These are phyloP conservation scores for Tuctoria greenei DNA, from an alignment of 176 grass and related monocot genomes.

Conservation along the genomic window DNA sequence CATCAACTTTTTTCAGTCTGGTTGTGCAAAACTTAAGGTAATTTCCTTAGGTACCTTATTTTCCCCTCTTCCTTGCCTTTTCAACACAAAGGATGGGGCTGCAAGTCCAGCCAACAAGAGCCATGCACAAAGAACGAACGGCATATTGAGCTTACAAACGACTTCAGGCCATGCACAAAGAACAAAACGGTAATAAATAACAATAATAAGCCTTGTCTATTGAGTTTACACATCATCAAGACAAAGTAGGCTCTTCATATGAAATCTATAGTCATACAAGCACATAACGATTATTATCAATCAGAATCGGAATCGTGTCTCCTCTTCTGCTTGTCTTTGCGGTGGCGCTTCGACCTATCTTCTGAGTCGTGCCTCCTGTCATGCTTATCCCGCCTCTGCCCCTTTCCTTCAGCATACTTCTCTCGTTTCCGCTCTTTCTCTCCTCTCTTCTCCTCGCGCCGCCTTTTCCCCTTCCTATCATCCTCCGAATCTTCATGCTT, in stretches of 20 bases:
- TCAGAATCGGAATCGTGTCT: constrained; percentile 68
- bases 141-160: no score
- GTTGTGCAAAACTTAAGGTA: no score
- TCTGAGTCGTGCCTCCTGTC: constrained; percentile 59
- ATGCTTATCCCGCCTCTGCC: constrained; percentile 55
- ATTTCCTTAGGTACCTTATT: no score
- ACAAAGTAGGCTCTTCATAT: neutral
- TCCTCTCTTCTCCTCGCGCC: constrained; percentile 42
- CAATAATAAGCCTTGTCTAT: no score
- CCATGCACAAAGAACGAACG: no score
- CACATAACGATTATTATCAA: constrained; percentile 3
- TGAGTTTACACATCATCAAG: constrained; percentile 25
- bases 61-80: no score
- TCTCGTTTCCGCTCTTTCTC: constrained; percentile 45
- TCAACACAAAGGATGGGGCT: no score
- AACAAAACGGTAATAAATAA: no score
- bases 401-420: constrained; percentile 40
- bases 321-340: constrained; percentile 67
- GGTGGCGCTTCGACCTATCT: constrained; percentile 45
- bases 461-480: constrained; percentile 54
- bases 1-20: no score
- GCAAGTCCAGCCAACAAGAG: neutral
- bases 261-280: constrained; percentile 11
- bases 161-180: no score
- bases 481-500: constrained; percentile 58